Evolutionary conservation across 2,329 filamentous ascomycete genomes (phyloP).

Genomic region (Ascochyta fabae): DNA sequence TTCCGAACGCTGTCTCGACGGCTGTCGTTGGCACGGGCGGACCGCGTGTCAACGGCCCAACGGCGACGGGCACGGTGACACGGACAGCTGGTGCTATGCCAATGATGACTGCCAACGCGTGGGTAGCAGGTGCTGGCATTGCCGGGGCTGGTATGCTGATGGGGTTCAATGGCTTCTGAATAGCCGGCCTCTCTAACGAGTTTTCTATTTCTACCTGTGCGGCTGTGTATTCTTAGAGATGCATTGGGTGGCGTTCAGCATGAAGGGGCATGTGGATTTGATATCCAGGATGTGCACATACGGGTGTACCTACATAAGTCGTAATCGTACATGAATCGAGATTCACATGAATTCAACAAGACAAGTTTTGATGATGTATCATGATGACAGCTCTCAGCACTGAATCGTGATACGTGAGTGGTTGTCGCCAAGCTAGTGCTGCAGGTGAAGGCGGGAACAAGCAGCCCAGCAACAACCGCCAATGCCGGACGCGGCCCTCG

Average conservation of each 20-base stretch:
- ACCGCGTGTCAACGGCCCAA: constrained; percentile 49
- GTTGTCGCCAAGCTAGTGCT: not conserved
- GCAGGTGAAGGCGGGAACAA: not conserved
- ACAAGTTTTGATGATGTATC: too few species aligned
- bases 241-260: too few species aligned
- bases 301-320: too few species aligned
- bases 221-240: too few species aligned
- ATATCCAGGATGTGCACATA: too few species aligned
- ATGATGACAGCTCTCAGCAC: too few species aligned
- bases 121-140: constrained; percentile 39
- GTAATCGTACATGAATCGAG: too few species aligned
- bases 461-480: constrained; percentile 4
- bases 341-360: too few species aligned
- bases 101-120: constrained; percentile 34
- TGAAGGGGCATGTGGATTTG: too few species aligned
- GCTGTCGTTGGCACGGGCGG: constrained; percentile 54
- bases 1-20: constrained; percentile 58
- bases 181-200: too few species aligned
- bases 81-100: constrained; percentile 33
- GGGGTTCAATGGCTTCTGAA: constrained; percentile 42
- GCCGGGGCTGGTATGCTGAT: constrained; percentile 41
- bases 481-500: not conserved
- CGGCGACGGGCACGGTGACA: constrained; percentile 20
- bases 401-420: too few species aligned
- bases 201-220: too few species aligned